Percentiles rank a stretch among this genome's conserved stretches.
Evolutionary conservation across 768 basidiomycete species (phyloP).

Genomic region (Termitomyces bulborhizus): DNA sequence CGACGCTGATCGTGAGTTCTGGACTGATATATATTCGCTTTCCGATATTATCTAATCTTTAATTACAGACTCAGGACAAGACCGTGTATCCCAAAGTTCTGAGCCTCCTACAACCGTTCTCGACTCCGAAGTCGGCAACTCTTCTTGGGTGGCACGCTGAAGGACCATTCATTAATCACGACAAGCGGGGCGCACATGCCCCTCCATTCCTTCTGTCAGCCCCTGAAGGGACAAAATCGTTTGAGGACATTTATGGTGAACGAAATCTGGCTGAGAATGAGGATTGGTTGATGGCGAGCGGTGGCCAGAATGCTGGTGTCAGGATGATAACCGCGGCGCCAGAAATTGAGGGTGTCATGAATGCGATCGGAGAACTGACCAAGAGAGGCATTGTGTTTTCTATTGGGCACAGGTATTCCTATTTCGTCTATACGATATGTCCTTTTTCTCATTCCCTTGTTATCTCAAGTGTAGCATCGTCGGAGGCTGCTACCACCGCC

Average conservation of each 20-base stretch:
- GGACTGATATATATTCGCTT: neutral
- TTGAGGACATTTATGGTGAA: constrained; percentile 70
- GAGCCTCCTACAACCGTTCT: constrained; percentile 60
- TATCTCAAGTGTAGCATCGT: constrained; percentile 57
- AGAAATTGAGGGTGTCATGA: constrained; percentile 79
- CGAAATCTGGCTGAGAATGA: constrained; percentile 57
- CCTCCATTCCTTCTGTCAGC: constrained; percentile 59
- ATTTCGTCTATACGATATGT: neutral
- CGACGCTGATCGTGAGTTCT: constrained; percentile 62
- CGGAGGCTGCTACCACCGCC: constrained; percentile 66
- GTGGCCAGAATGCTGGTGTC: constrained; percentile 48
- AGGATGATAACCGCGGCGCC: constrained; percentile 85
- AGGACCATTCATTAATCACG: constrained; percentile 79
- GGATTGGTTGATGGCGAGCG: constrained; percentile 58
- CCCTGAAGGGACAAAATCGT: constrained; percentile 53
- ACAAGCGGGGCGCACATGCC: constrained; percentile 83
- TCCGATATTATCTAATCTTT: neutral
- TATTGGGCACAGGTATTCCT: constrained; percentile 78
- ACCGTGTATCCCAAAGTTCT: constrained; percentile 69
- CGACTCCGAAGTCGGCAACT: constrained; percentile 57
- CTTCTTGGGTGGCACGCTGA: constrained; percentile 89
- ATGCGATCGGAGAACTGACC: constrained; percentile 51
- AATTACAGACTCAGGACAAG: constrained; percentile 67
- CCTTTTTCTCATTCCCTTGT: constrained; percentile 4
- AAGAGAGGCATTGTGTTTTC: constrained; percentile 70